Conservation (phyloP, 169 alveolate species). For the Plasmodium billcollinsi region DNA sequence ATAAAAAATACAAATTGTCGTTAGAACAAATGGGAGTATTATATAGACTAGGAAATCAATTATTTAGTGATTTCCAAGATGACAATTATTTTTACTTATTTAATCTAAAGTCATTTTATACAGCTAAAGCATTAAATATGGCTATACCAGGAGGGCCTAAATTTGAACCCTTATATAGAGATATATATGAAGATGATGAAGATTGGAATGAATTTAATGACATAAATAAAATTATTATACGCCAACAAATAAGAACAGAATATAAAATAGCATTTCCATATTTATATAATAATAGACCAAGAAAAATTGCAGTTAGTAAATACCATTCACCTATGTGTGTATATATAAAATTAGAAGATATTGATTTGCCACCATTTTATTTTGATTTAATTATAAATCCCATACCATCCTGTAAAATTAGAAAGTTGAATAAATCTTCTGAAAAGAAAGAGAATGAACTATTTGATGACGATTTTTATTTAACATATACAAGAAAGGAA, state of each 20-base stretch:
- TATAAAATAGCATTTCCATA: slow-evolving; percentile 99
- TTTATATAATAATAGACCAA: slow-evolving; percentile 98
- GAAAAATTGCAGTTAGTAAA: slow-evolving; percentile 92
- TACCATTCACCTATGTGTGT: slow-evolving; percentile 90
- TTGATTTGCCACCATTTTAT: slow-evolving; percentile 95
- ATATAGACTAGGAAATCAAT: slow-evolving; percentile 97
- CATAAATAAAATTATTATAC: slow-evolving; percentile 97
- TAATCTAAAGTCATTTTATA: slow-evolving; percentile 96
- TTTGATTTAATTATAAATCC: slow-evolving; percentile 98
- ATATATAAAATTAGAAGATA: slow-evolving; percentile 94
- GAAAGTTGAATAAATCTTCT: slow-evolving; percentile 80
- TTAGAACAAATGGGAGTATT: slow-evolving; percentile 98
- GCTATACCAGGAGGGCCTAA: slow-evolving; percentile 99
- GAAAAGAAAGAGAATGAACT: slow-evolving; percentile 25
- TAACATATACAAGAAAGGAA: slow-evolving; percentile 34
- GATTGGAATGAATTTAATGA: slow-evolving; percentile 99
- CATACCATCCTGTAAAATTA: slow-evolving; percentile 95
- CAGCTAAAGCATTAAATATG: slow-evolving; percentile 99
- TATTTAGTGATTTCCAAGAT: slow-evolving; percentile 97
- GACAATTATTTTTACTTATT: slow-evolving; percentile 98
- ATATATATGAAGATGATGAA: slow-evolving; percentile 98
- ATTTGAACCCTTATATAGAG: slow-evolving; percentile 99
- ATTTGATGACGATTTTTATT: slow-evolving; percentile 34
- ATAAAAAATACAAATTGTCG: slow-evolving; percentile 95
- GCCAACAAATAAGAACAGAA: slow-evolving; percentile 98